Evolutionary conservation across 2,329 filamentous ascomycete species (phyloP), one percentile per base, ranked within the genome.

Genomic region (Neofusicoccum umdonicola): DNA sequence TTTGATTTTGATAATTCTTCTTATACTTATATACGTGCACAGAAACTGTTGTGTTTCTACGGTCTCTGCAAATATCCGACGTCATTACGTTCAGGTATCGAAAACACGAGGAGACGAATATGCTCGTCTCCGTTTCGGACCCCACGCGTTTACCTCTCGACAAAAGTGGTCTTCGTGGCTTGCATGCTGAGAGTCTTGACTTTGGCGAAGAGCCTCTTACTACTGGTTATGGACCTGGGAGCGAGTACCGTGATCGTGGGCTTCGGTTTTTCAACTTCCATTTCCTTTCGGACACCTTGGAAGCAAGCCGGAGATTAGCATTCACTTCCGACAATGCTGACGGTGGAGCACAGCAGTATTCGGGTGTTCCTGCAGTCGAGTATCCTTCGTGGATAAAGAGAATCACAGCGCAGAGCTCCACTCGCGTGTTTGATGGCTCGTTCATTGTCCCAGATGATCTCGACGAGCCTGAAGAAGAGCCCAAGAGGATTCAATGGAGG

Each of bases 21-120:
- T 2, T 12, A 22, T 34, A 45, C 34, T 37, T 13, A 54, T 11
- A 17, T 17, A 52, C 2, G 3, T 44, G 4, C 54, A 12, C 35
- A 76, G 76, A 75, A 27, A 69, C 65, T 6, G 63, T 71, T 54
- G 66, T 78, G 1, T 47, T 77, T 5, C 35, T 78, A 4, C 70
- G 73, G 60, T 79, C 78, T 1, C 69, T 69, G 0, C 19, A 77
- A 13, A 74, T 76, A 37, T 61, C 65, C 13, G 65, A 76, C 12
- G 63, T 73, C 5, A 75, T 74, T n/a, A 63, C 70, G 4, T 77
- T 75, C 51, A 65, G 67, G 19, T 76, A 77, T 52, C 51, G 41
- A 39, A 54, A 69, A 7, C 27, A 67, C 9, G 62, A 66, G 2
- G 63, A 65, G 64, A 13, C 52, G 4, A 44, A 57, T 4, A 41